Conservation (phyloP, 2,329 filamentous ascomycete species). For the Tolypocladium endophyticum region DNA sequence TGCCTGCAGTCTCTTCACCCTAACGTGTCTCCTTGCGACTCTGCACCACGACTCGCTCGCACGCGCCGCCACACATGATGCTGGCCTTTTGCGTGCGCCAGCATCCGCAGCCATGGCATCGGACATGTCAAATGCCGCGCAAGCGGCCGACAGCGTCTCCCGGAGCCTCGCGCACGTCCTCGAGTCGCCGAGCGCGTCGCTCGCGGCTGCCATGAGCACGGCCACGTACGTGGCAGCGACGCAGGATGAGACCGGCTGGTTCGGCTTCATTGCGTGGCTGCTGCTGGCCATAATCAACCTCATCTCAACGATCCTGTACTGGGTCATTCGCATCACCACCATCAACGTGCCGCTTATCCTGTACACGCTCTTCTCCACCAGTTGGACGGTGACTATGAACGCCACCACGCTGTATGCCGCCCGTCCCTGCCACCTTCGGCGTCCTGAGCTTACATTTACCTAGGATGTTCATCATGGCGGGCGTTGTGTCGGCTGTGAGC, state of each 20-base stretch:
- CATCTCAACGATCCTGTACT: slow-evolving; percentile 56
- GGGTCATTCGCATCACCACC: slow-evolving; percentile 72
- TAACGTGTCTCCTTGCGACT: neutral
- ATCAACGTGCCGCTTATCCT: slow-evolving; percentile 84
- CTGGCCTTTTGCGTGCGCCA: slow-evolving; percentile 19
- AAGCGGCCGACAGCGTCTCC: slow-evolving; percentile 20
- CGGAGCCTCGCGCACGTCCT: slow-evolving; percentile 20
- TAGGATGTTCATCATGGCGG: slow-evolving; percentile 66
- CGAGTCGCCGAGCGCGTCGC: slow-evolving; percentile 17
- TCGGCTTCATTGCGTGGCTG: slow-evolving; percentile 44
- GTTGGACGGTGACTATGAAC: slow-evolving; percentile 96
- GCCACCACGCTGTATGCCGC: slow-evolving; percentile 75
- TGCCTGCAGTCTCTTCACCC: neutral
- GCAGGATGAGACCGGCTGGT: slow-evolving; percentile 40
- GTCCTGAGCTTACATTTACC: slow-evolving; percentile 7
- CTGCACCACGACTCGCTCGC: neutral
- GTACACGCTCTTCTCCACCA: slow-evolving; percentile 83
- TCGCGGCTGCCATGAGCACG: slow-evolving; percentile 29
- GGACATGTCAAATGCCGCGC: slow-evolving; percentile 26
- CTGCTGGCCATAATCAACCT: slow-evolving; percentile 45
- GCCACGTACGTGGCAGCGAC: slow-evolving; percentile 21
- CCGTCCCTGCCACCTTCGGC: neutral
- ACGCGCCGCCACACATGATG: slow-evolving; percentile 22
- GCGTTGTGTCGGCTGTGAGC: slow-evolving; percentile 71
- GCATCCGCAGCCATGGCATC: slow-evolving; percentile 28